These are phyloP conservation scores for Claviceps monticola DNA, from an alignment of 2,329 filamentous ascomycete genomes.

Conservation along the genomic window DNA sequence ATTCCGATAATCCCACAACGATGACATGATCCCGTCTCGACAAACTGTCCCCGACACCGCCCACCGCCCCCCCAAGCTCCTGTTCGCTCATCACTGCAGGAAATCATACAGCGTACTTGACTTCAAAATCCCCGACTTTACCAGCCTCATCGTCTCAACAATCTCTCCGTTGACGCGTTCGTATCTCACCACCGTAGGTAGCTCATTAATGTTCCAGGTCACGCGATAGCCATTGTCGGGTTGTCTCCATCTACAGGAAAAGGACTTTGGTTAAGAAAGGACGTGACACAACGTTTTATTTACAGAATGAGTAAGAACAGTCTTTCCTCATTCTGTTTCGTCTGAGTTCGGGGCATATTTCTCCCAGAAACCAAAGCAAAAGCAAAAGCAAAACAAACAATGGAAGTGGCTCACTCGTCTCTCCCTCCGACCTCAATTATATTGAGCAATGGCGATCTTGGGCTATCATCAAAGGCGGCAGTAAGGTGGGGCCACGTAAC, in stretches of 20 bases:
- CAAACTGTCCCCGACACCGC: neutral
- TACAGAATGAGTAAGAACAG: neutral
- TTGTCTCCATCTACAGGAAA: conserved; percentile 19
- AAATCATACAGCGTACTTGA: conserved; percentile 1
- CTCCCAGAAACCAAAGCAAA: too few species aligned
- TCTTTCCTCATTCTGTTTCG: neutral
- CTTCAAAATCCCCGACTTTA: conserved; percentile 5
- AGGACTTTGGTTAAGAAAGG: neutral
- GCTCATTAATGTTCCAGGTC: conserved; percentile 19
- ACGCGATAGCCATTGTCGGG: conserved; percentile 19
- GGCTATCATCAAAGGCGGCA: conserved; percentile 14
- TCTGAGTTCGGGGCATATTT: neutral
- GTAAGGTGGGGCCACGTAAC: conserved; percentile 20
- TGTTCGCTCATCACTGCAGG: neutral
- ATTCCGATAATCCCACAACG: too few species aligned
- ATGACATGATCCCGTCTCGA: neutral
- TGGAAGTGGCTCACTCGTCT: conserved; percentile 14
- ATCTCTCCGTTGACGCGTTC: conserved; percentile 17
- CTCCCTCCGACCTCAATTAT: conserved; percentile 22
- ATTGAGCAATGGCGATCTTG: conserved; percentile 12
- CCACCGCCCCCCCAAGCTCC: neutral
- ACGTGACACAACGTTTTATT: neutral
- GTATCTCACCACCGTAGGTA: conserved; percentile 22
- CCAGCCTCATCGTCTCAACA: conserved; percentile 5
- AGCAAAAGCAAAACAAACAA: neutral